Base-by-base conservation (phyloP, 1,139 yeast species). In the Chernovozyma sophiae-reginae region DNA sequence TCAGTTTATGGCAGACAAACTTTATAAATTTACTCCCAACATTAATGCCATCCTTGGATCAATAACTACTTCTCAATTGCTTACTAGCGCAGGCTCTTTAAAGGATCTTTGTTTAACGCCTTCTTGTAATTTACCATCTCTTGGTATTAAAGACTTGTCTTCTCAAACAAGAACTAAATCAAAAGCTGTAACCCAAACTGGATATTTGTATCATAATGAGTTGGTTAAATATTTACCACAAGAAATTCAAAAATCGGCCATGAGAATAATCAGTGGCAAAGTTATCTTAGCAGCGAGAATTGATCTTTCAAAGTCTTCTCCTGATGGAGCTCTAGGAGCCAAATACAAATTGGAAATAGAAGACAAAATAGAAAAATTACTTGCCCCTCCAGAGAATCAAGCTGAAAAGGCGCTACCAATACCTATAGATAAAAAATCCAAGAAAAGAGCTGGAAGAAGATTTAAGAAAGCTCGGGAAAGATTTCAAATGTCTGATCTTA, bases 391-490 rank as follows among this genome's bases (percentile, higher is more conserved):
- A 1, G 86, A 81, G 24, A 72, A 72, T 20, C 65, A 70, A 15
- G 77, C 74, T 0, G 72, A 77, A 4, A 87, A 86, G 48, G 95
- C 97, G 0, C 62, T 92, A 33, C 94, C 97, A 0, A 70, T 81
- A 1, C 98, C 98, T 0, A 69, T 76, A 29, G 97, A 90, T 41
- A 73, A 71, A 39, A 78, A 81, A 33, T 80, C 92, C 4, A 86
- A 86, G 59, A 84, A 82, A 48, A 71, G 99, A 49, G 97, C 95
- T 2, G 99, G 99, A 1, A 67, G 79, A 45, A 66, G 90, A 42
- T 72, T 84, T 45, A 68, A 96, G 35, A 87, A 87, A 58, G 75
- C 79, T 66, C 86, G 85, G 55, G 87, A 89, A 53, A 78, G 85
- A 51, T 81, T 83, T 60, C 81, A 81, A 51, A 74, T 84, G 72